phyloP scores from a whole-genome alignment of 192 early-diverging fungal genomes.

The Coemansia furcata region DNA sequence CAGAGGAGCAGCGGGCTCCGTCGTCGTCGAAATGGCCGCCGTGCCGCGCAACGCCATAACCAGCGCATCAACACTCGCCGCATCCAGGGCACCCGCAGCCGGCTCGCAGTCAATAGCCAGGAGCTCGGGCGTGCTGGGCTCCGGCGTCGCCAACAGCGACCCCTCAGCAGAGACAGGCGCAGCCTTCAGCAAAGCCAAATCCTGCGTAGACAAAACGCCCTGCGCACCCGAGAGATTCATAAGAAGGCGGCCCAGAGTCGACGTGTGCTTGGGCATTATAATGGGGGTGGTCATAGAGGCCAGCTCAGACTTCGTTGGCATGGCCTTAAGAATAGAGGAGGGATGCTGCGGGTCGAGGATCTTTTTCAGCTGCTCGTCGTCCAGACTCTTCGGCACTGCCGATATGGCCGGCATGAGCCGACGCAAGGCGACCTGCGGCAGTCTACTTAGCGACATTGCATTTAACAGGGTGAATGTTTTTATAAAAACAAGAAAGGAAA shows the following conservation, averaged over 20 bases:
- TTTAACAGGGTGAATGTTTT: not conserved
- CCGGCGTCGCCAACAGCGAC: constrained; percentile 16
- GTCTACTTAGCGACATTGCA: constrained; percentile 50
- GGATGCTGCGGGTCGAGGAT: constrained; percentile 41
- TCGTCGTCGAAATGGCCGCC: constrained; percentile 13
- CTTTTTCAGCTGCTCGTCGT: constrained; percentile 55
- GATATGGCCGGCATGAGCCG: constrained; percentile 51
- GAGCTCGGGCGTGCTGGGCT: constrained; percentile 18
- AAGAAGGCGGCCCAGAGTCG: constrained; percentile 28
- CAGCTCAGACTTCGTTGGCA: constrained; percentile 26
- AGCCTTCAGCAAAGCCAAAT: constrained; percentile 34
- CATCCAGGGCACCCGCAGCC: constrained; percentile 11
- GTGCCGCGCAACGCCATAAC: constrained; percentile 38
- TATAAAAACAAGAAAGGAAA: not conserved
- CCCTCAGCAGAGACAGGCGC: not conserved
- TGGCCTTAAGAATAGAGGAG: not conserved
- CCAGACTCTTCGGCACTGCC: constrained; percentile 49
- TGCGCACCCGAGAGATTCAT: constrained; percentile 29
- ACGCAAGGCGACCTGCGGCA: constrained; percentile 54
- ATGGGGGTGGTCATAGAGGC: constrained; percentile 6
- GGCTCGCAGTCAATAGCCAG: constrained; percentile 14
- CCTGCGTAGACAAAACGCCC: constrained; percentile 40
- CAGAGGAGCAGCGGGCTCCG: not conserved
- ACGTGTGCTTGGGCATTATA: constrained; percentile 28
- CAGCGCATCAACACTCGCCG: constrained; percentile 39